phyloP scores from a whole-genome alignment of 495 filamentous ascomycete genomes.

The Hyaloscypha variabilis region DNA sequence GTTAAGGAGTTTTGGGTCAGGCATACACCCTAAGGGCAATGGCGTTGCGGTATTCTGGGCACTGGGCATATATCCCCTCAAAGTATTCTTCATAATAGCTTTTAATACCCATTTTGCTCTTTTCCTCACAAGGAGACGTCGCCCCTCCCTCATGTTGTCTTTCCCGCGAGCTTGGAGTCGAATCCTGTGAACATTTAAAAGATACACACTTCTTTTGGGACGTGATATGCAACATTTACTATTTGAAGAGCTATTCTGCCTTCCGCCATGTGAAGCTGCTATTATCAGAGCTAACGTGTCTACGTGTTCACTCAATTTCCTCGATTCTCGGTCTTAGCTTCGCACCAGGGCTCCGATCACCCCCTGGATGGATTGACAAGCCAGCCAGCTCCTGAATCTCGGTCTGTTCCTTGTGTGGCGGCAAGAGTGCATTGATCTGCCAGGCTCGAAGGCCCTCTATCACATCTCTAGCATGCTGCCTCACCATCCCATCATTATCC shows the following conservation, averaged over 20 bases:
- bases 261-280: neutral
- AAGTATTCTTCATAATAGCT: neutral
- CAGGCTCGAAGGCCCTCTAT: conserved; percentile 73
- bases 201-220: too few relatives aligned
- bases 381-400: conserved; percentile 45
- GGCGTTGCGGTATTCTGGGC: neutral
- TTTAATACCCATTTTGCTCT: neutral
- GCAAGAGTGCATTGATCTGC: conserved; percentile 56
- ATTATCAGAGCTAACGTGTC: neutral
- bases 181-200: neutral
- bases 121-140: neutral
- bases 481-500: conserved; percentile 74
- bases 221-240: too few relatives aligned
- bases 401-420: conserved; percentile 25
- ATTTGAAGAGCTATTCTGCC: neutral
- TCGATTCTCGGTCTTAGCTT: conserved; percentile 25
- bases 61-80: neutral
- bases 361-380: conserved; percentile 38
- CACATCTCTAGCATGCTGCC: conserved; percentile 69
- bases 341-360: neutral
- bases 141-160: neutral
- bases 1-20: neutral
- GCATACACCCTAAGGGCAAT: neutral
- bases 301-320: conserved; percentile 26
- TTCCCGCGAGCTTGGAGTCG: neutral